Conservation (phyloP, 257 asterid genomes). For the Solanum pennellii region DNA sequence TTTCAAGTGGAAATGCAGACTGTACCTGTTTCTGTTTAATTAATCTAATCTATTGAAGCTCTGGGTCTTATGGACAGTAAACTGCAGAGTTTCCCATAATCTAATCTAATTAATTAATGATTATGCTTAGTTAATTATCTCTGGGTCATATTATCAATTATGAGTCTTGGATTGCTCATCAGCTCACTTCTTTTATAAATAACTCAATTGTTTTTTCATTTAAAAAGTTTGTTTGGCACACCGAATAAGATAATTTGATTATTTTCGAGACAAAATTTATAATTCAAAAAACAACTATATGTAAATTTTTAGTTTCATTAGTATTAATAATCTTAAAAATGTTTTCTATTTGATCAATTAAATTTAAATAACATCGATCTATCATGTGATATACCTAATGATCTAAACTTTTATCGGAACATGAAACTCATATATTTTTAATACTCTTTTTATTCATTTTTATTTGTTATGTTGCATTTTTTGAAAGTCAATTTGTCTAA, state of each 20-base stretch:
- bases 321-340: too few relatives aligned
- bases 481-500: accelerated
- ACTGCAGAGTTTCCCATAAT: not conserved
- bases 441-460: too few relatives aligned
- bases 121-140: not conserved
- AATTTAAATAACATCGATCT: too few relatives aligned
- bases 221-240: not conserved
- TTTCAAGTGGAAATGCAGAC: not conserved
- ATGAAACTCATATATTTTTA: not conserved
- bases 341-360: not conserved
- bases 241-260: not conserved
- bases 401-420: too few relatives aligned
- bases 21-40: not conserved
- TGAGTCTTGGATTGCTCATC: not conserved
- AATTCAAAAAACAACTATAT: too few relatives aligned
- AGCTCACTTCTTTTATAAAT: not conserved
- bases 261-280: too few relatives aligned
- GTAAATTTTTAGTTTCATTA: too few relatives aligned
- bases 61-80: not conserved
- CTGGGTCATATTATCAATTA: not conserved
- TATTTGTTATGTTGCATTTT: too few relatives aligned
- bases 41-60: not conserved
- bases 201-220: not conserved
- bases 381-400: not conserved
- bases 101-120: not conserved